phyloP scores from a whole-genome alignment of 495 filamentous ascomycete genomes.

The Ascodesmis nigricans region DNA sequence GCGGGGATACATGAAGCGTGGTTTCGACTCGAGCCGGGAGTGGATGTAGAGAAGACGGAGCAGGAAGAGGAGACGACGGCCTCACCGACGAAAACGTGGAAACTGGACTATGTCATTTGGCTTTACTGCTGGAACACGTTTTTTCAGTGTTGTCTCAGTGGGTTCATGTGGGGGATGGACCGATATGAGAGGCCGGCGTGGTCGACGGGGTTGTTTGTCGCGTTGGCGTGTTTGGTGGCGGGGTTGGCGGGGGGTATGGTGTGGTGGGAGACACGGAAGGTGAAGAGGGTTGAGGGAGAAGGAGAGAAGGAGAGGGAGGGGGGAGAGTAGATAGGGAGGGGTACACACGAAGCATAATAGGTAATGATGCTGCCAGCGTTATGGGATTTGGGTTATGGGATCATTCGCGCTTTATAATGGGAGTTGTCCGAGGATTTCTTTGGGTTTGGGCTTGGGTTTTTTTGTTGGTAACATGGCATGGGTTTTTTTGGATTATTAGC shows the following conservation, averaged over 20 bases:
- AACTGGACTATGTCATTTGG: conserved; percentile 61
- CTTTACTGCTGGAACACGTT: conserved; percentile 53
- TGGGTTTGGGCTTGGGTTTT: no score
- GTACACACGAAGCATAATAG: no score
- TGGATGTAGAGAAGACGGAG: conserved; percentile 25
- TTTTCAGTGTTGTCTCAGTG: conserved; percentile 44
- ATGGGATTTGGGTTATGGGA: no score
- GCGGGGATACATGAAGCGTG: conserved; percentile 46
- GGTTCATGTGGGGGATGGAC: conserved; percentile 63
- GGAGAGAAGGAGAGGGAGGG: conserved; percentile 26
- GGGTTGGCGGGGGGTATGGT: conserved; percentile 46
- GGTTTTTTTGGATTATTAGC: no score
- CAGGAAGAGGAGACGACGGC: conserved; percentile 24
- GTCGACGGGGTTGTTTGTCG: conserved; percentile 54
- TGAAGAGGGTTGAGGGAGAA: conserved; percentile 43
- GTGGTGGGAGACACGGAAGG: conserved; percentile 39
- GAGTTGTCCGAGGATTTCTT: no score
- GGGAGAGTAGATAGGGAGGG: conserved; percentile 1
- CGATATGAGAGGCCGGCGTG: conserved; percentile 47
- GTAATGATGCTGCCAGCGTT: no score
- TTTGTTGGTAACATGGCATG: no score
- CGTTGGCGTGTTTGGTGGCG: conserved; percentile 43
- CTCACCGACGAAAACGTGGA: conserved; percentile 45
- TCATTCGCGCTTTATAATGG: no score
- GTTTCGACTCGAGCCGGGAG: conserved; percentile 34